A percentile compares a stretch with the other conserved stretches of the same genome.
Conservation (phyloP, 2,329 filamentous ascomycete species). For the Pezicula rhizophila region DNA sequence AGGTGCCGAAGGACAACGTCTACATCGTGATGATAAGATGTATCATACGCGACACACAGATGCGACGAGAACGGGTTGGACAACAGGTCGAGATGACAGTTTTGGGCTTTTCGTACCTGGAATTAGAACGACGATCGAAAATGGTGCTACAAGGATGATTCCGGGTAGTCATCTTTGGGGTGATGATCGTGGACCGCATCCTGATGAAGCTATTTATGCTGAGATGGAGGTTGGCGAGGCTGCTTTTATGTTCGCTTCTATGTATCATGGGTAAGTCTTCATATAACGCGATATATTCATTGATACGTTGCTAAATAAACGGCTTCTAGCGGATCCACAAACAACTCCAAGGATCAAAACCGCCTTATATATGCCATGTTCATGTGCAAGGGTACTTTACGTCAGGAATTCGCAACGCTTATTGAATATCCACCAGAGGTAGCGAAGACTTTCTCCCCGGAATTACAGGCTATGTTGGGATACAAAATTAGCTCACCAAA, state of each 20-base stretch:
- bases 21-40: conserved; percentile 13
- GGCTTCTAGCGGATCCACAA: conserved; percentile 5
- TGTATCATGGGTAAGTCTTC: conserved; percentile 7
- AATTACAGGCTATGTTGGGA: conserved; percentile 7
- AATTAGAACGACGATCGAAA: conserved; percentile 8
- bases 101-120: conserved; percentile 13
- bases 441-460: conserved; percentile 8
- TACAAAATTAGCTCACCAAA: conserved; percentile 12
- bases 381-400: conserved; percentile 11
- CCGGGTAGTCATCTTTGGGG: conserved; percentile 16
- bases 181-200: conserved; percentile 9
- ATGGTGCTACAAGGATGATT: conserved; percentile 13
- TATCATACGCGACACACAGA: conserved; percentile 12
- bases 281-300: too few relatives aligned
- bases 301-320: too few relatives aligned
- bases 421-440: conserved; percentile 10
- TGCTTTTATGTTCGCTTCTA: conserved; percentile 12
- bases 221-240: conserved; percentile 13
- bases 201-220: conserved; percentile 9
- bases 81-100: conserved; percentile 6
- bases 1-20: conserved; percentile 7
- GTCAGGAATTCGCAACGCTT: conserved; percentile 10
- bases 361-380: conserved; percentile 10
- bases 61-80: conserved; percentile 9
- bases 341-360: conserved; percentile 7